Conservation (phyloP, 2,329 filamentous ascomycete species). For the Herpotrichia juniperi region DNA sequence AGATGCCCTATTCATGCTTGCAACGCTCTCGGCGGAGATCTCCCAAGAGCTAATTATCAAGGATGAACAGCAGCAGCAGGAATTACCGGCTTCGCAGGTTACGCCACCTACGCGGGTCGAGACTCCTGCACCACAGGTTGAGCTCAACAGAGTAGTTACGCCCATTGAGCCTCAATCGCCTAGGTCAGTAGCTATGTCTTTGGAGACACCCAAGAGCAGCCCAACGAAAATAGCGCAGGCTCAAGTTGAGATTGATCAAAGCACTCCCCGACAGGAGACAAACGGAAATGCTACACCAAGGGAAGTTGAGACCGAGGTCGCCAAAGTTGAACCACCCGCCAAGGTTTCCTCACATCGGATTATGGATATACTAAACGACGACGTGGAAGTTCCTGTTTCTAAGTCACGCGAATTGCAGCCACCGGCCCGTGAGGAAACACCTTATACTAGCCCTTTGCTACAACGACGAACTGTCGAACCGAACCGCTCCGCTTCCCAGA, state of each 20-base stretch:
- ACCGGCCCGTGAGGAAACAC: slow-evolving; percentile 18
- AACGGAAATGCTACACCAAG: slow-evolving; percentile 13
- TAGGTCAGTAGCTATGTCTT: slow-evolving; percentile 16
- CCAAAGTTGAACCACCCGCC: slow-evolving; percentile 26
- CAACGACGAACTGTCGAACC: slow-evolving; percentile 17
- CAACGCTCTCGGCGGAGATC: slow-evolving; percentile 38
- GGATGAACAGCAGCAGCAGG: slow-evolving; percentile 7
- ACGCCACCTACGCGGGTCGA: slow-evolving; percentile 8
- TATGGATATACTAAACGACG: slow-evolving; percentile 45
- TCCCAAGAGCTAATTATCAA: slow-evolving; percentile 9
- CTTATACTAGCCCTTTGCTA: slow-evolving; percentile 20
- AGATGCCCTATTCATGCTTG: slow-evolving; percentile 46
- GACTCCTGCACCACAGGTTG: slow-evolving; percentile 22
- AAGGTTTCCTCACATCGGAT: slow-evolving; percentile 42
- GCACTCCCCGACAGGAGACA: slow-evolving; percentile 10
- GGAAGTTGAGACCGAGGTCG: slow-evolving; percentile 3
- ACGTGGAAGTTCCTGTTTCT: slow-evolving; percentile 35
- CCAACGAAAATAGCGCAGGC: slow-evolving; percentile 18
- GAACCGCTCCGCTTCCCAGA: slow-evolving; percentile 25
- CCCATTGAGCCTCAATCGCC: slow-evolving; percentile 14
- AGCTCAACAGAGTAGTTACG: slow-evolving; percentile 21
- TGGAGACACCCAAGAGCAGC: slow-evolving; percentile 25
- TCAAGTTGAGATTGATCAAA: slow-evolving; percentile 7
- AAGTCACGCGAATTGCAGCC: slow-evolving; percentile 25
- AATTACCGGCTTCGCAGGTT: slow-evolving; percentile 3